phyloP scores from a whole-genome alignment of 371 early-diverging fungal species.

The Catenaria anguillulae region DNA sequence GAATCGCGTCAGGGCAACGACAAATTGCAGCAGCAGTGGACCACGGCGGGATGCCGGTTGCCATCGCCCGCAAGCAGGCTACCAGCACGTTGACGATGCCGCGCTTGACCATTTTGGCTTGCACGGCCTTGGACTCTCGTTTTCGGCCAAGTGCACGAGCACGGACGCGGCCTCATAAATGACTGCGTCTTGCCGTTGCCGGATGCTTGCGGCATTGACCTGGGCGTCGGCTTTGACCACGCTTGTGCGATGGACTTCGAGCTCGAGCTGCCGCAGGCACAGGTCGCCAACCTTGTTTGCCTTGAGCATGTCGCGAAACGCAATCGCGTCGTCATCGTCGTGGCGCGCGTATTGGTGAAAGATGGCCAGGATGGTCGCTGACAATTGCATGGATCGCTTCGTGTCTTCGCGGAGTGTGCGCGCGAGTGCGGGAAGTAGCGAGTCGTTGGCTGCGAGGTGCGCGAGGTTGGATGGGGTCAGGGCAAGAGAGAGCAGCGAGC shows the following conservation, averaged over 20 bases:
- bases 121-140: conserved; percentile 25
- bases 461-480: conserved; percentile 21
- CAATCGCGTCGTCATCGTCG: no score
- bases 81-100: conserved; percentile 25
- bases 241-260: conserved; percentile 11
- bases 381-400: conserved; percentile 25
- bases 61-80: no score
- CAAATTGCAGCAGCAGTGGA: not conserved
- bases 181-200: conserved; percentile 32
- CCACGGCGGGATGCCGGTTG: no score
- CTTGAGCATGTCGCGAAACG: conserved; percentile 27
- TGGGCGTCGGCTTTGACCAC: not conserved
- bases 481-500: conserved; percentile 24
- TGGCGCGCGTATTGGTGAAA: conserved; percentile 33
- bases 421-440: conserved; percentile 32
- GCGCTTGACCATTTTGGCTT: conserved; percentile 34
- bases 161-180: conserved; percentile 31
- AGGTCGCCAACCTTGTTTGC: conserved; percentile 35
- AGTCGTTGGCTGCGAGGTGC: conserved; percentile 21
- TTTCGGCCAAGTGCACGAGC: conserved; percentile 30
- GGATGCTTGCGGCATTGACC: conserved; percentile 20
- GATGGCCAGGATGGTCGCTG: conserved; percentile 30
- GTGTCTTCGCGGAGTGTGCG: conserved; percentile 35
- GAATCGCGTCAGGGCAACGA: not conserved
- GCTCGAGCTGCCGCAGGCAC: conserved; percentile 28